Conservation (phyloP, 345 rosid species). For the Excoecaria cochinchinensis region DNA sequence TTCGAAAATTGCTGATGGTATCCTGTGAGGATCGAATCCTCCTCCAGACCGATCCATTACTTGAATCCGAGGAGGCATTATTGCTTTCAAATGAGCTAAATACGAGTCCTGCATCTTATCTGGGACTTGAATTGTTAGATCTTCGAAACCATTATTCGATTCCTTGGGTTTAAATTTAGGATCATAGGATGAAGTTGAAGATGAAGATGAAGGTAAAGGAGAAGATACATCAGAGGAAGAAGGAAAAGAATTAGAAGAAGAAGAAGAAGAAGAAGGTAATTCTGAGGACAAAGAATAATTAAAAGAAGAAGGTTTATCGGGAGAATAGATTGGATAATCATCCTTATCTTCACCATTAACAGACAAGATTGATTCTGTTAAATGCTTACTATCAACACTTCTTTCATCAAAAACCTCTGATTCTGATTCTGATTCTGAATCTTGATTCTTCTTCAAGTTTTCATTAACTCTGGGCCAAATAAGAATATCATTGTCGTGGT, state of each 20-base stretch:
- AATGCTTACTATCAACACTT: not conserved
- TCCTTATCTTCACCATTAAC: not conserved
- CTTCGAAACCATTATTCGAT: conserved; percentile 14
- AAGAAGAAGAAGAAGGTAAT: conserved; percentile 18
- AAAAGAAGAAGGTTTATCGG: not conserved
- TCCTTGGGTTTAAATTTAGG: conserved; percentile 8
- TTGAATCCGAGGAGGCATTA: conserved; percentile 68
- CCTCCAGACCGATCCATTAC: conserved; percentile 55
- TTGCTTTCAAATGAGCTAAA: conserved; percentile 13
- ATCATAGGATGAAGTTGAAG: conserved; percentile 24
- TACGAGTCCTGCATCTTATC: conserved; percentile 30
- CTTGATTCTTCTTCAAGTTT: conserved; percentile 4
- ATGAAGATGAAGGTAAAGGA: conserved; percentile 29
- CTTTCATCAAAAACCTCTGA: conserved; percentile 19
- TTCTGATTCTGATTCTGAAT: conserved; percentile 24
- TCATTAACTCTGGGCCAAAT: conserved; percentile 11
- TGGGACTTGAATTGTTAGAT: conserved; percentile 29
- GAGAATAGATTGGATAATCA: not conserved
- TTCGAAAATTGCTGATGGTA: conserved; percentile 56
- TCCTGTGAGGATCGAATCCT: conserved; percentile 47
- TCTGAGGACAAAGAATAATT: not conserved
- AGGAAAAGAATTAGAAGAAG: conserved; percentile 9
- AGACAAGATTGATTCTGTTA: not conserved
- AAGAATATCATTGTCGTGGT: conserved; percentile 16
- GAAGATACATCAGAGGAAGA: conserved; percentile 24